These are phyloP conservation scores for Tricholoma hemisulphureum DNA, from an alignment of 768 basidiomycete species.

Conservation along the genomic window DNA sequence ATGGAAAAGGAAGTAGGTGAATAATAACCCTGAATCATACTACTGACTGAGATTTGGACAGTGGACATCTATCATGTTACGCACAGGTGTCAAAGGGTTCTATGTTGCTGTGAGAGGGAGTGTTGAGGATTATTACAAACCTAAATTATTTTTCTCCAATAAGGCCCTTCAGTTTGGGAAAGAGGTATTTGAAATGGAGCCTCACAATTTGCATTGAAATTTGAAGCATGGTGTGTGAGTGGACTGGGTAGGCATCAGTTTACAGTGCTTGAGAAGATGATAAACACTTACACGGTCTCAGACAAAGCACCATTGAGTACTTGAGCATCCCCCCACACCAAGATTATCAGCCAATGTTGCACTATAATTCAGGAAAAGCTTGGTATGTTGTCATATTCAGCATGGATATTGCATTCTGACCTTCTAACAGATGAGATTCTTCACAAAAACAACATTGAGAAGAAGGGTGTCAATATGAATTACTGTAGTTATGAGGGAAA, in stretches of 20 bases:
- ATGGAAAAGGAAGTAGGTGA: background rate
- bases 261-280: background rate
- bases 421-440: background rate
- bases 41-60: background rate
- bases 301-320: background rate
- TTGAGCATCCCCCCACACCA: background rate
- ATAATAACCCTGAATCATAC: background rate
- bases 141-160: background rate
- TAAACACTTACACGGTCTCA: background rate
- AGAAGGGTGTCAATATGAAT: background rate
- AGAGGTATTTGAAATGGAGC: background rate
- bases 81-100: background rate
- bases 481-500: background rate
- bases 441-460: background rate
- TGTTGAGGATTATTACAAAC: background rate
- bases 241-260: background rate
- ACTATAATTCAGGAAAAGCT: background rate
- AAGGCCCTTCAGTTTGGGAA: background rate
- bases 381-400: background rate
- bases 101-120: background rate
- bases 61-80: background rate
- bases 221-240: background rate
- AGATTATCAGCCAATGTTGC: background rate
- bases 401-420: background rate
- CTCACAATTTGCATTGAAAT: background rate